A percentile compares a stretch with the other conserved stretches of the same genome.
These are phyloP conservation scores for Phytopythium mirpurense DNA, from an alignment of 352 stramenopile genomes.

Conservation along the genomic window DNA sequence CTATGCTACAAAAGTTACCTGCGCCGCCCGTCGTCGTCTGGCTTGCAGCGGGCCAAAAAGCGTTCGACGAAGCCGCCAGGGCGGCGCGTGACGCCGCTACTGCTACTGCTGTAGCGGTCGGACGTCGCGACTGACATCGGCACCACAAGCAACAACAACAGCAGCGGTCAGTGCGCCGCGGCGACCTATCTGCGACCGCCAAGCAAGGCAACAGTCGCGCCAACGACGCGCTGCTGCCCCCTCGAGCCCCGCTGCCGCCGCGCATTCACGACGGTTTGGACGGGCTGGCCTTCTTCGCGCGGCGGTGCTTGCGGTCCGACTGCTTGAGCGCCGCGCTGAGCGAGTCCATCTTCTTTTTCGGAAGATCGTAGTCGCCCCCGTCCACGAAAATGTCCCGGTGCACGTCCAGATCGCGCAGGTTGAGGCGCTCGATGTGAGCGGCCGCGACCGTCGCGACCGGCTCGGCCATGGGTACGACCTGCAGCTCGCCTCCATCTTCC, in stretches of 20 bases:
- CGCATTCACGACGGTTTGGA: neutral
- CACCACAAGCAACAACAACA: conserved; percentile 7
- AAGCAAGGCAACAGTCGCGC: neutral
- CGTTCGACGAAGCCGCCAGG: neutral
- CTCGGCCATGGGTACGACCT: conserved; percentile 8
- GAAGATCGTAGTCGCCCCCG: conserved; percentile 19
- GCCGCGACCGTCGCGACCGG: conserved; percentile 12
- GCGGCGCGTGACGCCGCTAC: neutral
- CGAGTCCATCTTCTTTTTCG: conserved; percentile 35
- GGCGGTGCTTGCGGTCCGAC: conserved; percentile 36
- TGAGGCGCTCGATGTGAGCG: conserved; percentile 19
- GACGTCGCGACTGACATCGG: conserved; percentile 3
- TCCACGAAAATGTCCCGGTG: conserved; percentile 34
- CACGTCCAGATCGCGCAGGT: conserved; percentile 23
- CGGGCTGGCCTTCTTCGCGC: conserved; percentile 16
- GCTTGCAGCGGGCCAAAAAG: neutral
- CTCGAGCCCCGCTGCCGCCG: neutral
- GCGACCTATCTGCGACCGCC: neutral
- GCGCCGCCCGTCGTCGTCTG: neutral
- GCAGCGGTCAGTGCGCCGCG: neutral
- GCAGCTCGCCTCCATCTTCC: neutral
- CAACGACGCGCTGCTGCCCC: neutral
- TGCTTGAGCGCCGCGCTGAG: conserved; percentile 35
- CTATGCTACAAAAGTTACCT: conserved; percentile 9
- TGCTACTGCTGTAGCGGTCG: neutral